phyloP scores from a whole-genome alignment of 1,284 basidiomycete species.

The Ustilago bromivora region DNA sequence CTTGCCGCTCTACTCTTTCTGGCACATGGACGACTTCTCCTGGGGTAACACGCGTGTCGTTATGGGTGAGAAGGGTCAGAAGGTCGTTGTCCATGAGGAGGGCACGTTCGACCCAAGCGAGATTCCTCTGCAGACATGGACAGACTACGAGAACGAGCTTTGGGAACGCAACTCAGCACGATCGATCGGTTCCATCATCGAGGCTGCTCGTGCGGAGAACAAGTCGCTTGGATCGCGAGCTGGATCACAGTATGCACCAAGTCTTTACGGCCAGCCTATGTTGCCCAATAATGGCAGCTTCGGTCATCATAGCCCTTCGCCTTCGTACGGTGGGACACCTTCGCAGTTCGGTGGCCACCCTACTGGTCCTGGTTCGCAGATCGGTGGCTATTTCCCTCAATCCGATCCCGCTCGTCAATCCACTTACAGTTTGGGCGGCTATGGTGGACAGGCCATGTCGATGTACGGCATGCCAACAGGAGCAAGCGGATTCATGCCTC shows the following conservation, averaged over 20 bases:
- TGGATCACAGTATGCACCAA: constrained; percentile 57
- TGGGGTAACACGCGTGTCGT: constrained; percentile 92
- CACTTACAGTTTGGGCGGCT: constrained; percentile 51
- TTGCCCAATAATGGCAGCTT: constrained; percentile 45
- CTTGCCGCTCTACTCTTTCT: constrained; percentile 96
- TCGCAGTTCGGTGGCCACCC: constrained; percentile 42
- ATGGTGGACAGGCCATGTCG: constrained; percentile 57
- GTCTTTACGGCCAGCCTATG: constrained; percentile 53
- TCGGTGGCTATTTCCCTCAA: constrained; percentile 48
- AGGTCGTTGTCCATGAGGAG: constrained; percentile 91
- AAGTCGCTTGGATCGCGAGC: constrained; percentile 54
- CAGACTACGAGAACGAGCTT: constrained; percentile 75
- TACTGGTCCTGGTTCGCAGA: constrained; percentile 38
- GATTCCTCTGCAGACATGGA: constrained; percentile 97
- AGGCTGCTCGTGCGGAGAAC: constrained; percentile 56
- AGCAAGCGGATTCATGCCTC: constrained; percentile 49
- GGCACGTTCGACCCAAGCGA: constrained; percentile 93
- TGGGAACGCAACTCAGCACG: constrained; percentile 62
- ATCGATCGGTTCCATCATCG: constrained; percentile 59
- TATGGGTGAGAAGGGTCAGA: constrained; percentile 87
- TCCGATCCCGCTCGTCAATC: constrained; percentile 49
- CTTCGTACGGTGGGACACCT: constrained; percentile 49
- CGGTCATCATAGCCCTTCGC: constrained; percentile 55
- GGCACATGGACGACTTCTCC: constrained; percentile 99
- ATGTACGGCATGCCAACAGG: constrained; percentile 50